These are phyloP conservation scores for Melaleuca quinquenervia DNA, from an alignment of 345 rosid species.

Conservation along the genomic window DNA sequence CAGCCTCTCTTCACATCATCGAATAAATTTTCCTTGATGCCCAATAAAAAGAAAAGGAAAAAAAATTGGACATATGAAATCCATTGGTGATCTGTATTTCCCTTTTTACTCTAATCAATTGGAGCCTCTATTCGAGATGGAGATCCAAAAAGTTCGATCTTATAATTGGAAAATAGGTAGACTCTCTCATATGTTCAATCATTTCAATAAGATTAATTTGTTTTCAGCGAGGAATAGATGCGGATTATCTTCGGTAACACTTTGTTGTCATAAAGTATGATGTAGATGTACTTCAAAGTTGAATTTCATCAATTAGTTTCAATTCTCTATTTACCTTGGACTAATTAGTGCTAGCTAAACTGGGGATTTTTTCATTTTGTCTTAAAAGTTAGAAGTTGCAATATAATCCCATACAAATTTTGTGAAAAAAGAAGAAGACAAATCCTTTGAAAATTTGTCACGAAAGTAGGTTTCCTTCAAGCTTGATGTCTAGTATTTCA, in stretches of 20 bases:
- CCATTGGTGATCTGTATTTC: neutral
- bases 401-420: neutral
- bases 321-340: neutral
- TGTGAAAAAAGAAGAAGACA: neutral
- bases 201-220: neutral
- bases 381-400: neutral
- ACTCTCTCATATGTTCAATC: neutral
- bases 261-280: neutral
- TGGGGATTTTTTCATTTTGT: neutral
- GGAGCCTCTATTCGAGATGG: neutral
- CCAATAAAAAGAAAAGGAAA: neutral
- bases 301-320: neutral
- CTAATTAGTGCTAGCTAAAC: neutral
- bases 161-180: neutral
- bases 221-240: neutral
- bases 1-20: neutral
- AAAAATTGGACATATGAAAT: neutral
- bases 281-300: neutral
- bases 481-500: neutral
- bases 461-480: neutral
- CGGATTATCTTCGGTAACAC: neutral
- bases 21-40: neutral
- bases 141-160: neutral
- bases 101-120: neutral
- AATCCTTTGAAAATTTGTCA: neutral